Evolutionary conservation across 1,284 basidiomycete genomes (phyloP).

Genomic region (Irpex rosettiformis): DNA sequence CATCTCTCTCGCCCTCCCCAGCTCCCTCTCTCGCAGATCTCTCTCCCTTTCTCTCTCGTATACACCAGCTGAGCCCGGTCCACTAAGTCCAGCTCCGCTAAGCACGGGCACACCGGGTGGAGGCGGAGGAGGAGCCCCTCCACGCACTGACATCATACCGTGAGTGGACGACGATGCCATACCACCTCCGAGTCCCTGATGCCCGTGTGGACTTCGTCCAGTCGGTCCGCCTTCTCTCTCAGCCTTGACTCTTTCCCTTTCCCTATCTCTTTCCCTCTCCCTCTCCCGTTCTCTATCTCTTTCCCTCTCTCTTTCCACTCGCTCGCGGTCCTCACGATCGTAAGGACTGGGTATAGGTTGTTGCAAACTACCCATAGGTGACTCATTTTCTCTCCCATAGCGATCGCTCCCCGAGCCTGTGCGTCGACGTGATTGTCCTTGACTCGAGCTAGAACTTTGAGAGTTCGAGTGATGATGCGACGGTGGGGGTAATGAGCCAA

Average conservation of each 20-base stretch:
- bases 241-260: slow-evolving; percentile 14
- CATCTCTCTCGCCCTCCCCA: slow-evolving; percentile 2
- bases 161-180: slow-evolving; percentile 18
- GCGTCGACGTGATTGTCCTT: slow-evolving; percentile 5
- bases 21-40: slow-evolving; percentile 16
- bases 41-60: slow-evolving; percentile 22
- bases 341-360: slow-evolving; percentile 17
- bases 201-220: slow-evolving; percentile 17
- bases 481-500: slow-evolving; percentile 10
- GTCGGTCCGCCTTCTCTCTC: slow-evolving; percentile 18
- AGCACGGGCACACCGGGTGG: background rate
- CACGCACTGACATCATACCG: slow-evolving; percentile 9
- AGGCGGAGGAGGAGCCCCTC: background rate
- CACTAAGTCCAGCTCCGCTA: background rate
- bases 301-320: slow-evolving; percentile 19
- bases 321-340: slow-evolving; percentile 18
- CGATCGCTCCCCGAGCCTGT: slow-evolving; percentile 18
- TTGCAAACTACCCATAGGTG: slow-evolving; percentile 31
- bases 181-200: slow-evolving; percentile 19
- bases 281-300: no score
- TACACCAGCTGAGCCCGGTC: slow-evolving; percentile 16
- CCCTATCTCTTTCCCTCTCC: slow-evolving; percentile 10
- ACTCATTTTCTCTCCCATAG: slow-evolving; percentile 15
- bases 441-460: slow-evolving; percentile 2
- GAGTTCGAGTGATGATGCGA: slow-evolving; percentile 15